Base-by-base conservation (phyloP, 2,329 filamentous ascomycete species). In the Cytospora schulzeri region DNA sequence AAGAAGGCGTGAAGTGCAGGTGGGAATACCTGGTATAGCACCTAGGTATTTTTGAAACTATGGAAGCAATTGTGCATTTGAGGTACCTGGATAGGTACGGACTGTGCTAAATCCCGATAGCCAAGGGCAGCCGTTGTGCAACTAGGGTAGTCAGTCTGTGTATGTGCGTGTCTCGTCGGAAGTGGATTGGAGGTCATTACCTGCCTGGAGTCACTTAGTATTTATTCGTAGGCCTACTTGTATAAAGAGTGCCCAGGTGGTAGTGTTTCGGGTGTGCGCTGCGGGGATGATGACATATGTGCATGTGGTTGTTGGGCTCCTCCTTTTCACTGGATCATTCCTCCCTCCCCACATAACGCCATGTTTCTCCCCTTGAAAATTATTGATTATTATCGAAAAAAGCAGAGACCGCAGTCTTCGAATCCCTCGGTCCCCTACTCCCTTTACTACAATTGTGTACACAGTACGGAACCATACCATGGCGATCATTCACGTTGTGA, bases 401-500 rank as follows among this genome's bases (percentile, higher is more conserved):
- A 14, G 28, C 48, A 8, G 35, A 48, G 52, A 26, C 19, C 19
- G 1, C 22, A 4, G n/a, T 48, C n/a, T 11, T 48, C 45, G 24
- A 12, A 41, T 11, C 38, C 38, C 4, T 17, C 19, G 19, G 1
- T 22, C 4, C n/a, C 19, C 17, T 48, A 5, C n/a, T 22, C 33
- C 33, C n/a, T 22, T 24, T 31, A 31, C 29, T 31, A 31, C 29
- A 31, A 31, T 31, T 31, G 29, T 31, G 29, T 31, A 31, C 29
- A 26, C n/a, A 17, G 2, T 31, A 17, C n/a, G n/a, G n/a, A n/a
- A n/a, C n/a, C n/a, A 3, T n/a, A 2, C 29, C 3, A 90, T 90
- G 88, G 72, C 85, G 0, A 80, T 91, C 69, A 78, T 85, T n/a
- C 89, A 91, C 72, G 82, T 91, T 58, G 88, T 91, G 3, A 78